Conservation (phyloP, 2,329 filamentous ascomycete genomes). For the Clarireedia homoeocarpa region DNA sequence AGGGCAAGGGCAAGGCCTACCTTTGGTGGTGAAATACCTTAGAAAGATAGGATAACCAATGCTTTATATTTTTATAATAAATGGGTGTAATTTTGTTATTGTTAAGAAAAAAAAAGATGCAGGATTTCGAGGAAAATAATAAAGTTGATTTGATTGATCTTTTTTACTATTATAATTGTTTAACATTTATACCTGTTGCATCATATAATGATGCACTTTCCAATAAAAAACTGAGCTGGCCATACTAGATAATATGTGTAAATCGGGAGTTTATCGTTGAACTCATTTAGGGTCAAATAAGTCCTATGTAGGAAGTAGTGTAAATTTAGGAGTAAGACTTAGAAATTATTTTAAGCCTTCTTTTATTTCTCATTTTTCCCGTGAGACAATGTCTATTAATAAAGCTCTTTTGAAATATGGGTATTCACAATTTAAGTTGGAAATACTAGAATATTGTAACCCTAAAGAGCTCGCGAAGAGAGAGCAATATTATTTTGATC, state of each 20-base stretch:
- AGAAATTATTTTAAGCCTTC: not conserved
- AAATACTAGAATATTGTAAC: not conserved
- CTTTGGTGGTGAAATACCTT: no score
- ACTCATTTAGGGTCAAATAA: not conserved
- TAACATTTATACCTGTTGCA: not conserved
- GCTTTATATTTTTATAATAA: no score
- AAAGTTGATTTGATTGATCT: no score
- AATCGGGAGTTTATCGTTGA: not conserved
- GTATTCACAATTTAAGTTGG: not conserved
- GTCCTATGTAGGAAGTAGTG: not conserved
- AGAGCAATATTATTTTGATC: not conserved
- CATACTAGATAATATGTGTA: not conserved
- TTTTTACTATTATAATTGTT: no score
- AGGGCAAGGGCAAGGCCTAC: no score
- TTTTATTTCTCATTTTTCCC: not conserved
- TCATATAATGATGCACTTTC: not conserved
- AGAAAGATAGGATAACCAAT: no score
- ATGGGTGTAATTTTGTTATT: not conserved
- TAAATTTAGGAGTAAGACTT: not conserved
- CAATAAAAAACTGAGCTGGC: not conserved
- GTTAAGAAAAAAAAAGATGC: no score
- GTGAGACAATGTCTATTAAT: not conserved
- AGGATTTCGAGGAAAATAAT: no score
- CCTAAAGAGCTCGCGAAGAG: not conserved
- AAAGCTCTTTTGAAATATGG: not conserved